Percentiles rank a stretch among this genome's conserved stretches.
Evolutionary conservation across 306 rosid genomes (phyloP).

Genomic region (Begonia fuchsioides): DNA sequence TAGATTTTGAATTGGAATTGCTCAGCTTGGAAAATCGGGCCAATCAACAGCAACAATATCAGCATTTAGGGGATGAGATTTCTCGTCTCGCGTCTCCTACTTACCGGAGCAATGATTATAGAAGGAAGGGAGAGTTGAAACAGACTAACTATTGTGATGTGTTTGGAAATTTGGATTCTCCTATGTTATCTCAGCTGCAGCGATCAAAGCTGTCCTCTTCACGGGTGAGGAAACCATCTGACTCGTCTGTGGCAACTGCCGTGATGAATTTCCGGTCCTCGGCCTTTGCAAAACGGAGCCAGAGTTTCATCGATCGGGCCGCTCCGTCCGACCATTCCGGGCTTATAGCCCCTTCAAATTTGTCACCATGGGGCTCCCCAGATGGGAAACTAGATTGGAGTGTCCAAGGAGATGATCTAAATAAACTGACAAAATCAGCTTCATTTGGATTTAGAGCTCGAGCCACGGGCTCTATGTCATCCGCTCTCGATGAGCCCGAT

Average conservation of each 20-base stretch:
- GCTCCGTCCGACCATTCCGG: conserved; percentile 28
- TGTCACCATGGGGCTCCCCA: conserved; percentile 79
- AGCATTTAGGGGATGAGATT: conserved; percentile 60
- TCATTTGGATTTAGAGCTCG: conserved; percentile 65
- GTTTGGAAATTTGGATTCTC: conserved; percentile 47
- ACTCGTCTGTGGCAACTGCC: no score
- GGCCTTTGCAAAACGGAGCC: no score
- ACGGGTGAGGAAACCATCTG: conserved; percentile 47
- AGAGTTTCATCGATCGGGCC: no score
- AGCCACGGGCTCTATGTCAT: conserved; percentile 10
- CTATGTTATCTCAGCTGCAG: conserved; percentile 41
- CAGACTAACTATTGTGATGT: conserved; percentile 66
- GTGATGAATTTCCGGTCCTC: conserved; percentile 72
- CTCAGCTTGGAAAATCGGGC: conserved; percentile 39
- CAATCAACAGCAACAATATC: conserved; percentile 31
- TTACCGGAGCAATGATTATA: conserved; percentile 28
- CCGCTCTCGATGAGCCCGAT: no score
- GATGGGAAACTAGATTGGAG: conserved; percentile 76
- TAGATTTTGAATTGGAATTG: conserved; percentile 62
- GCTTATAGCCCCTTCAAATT: conserved; percentile 33
- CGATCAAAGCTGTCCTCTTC: conserved; percentile 58
- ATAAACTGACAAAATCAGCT: conserved; percentile 74
- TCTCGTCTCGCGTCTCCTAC: conserved; percentile 74
- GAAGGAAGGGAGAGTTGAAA: conserved; percentile 48
- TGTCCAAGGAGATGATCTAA: conserved; percentile 58